These are phyloP conservation scores for Talaromyces sp. DNA, from an alignment of 2,329 filamentous ascomycete species.

Conservation along the genomic window DNA sequence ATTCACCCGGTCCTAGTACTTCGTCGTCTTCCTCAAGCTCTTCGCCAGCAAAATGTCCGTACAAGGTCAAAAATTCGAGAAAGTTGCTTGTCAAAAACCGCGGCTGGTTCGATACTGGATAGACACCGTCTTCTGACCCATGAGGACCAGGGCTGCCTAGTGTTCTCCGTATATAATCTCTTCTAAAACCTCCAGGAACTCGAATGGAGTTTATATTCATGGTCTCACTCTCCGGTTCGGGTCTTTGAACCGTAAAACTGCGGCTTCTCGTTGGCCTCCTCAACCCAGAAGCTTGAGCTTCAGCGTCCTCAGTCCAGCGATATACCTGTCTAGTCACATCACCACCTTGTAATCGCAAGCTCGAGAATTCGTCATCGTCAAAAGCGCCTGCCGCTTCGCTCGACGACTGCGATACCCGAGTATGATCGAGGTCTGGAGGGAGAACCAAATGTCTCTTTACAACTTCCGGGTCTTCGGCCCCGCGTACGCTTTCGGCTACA, in stretches of 20 bases:
- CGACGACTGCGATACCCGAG: slow-evolving; percentile 30
- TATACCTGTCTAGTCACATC: slow-evolving; percentile 95
- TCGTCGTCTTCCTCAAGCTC: slow-evolving; percentile 96
- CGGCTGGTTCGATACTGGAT: slow-evolving; percentile 42
- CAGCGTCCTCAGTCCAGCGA: slow-evolving; percentile 88
- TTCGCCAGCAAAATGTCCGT: slow-evolving; percentile 96
- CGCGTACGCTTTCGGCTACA: slow-evolving; percentile 49
- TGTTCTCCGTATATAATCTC: slow-evolving; percentile 79
- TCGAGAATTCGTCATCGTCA: slow-evolving; percentile 78
- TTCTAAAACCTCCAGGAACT: slow-evolving; percentile 86
- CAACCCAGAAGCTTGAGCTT: slow-evolving; percentile 55
- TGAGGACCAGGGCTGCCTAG: slow-evolving; percentile 61
- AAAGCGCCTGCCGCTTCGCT: slow-evolving; percentile 49
- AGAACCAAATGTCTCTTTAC: slow-evolving; percentile 84
- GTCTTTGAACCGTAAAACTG: slow-evolving; percentile 77
- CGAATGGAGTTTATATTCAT: slow-evolving; percentile 88
- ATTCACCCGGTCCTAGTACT: slow-evolving; percentile 79
- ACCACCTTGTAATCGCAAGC: slow-evolving; percentile 85
- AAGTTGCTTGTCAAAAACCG: slow-evolving; percentile 86
- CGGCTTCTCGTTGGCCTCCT: slow-evolving; percentile 72
- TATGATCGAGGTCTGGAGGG: slow-evolving; percentile 49
- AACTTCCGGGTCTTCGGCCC: slow-evolving; percentile 84
- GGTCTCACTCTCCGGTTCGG: slow-evolving; percentile 73
- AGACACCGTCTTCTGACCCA: slow-evolving; percentile 36
- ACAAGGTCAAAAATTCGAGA: slow-evolving; percentile 89